Evolutionary conservation across 768 basidiomycete species (phyloP).

Genomic region (Boletus vinaceobasis): DNA sequence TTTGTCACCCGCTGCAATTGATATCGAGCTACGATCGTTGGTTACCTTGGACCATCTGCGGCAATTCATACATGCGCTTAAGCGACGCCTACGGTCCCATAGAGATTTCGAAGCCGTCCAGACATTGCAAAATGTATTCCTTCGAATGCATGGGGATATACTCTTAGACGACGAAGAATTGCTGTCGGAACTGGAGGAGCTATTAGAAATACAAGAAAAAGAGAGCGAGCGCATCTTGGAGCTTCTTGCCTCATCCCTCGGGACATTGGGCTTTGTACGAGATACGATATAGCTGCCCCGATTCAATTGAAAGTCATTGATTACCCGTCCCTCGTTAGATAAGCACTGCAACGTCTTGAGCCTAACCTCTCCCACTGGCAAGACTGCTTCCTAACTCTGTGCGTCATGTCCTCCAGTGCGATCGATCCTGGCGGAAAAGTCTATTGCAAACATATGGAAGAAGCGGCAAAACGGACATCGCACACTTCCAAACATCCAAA

Average conservation of each 20-base stretch:
- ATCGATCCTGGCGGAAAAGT: constrained; percentile 31
- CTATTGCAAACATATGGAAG: constrained; percentile 38
- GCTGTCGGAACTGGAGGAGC: constrained; percentile 47
- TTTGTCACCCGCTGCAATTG: constrained; percentile 86
- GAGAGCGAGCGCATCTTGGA: constrained; percentile 80
- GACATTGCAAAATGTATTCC: constrained; percentile 78
- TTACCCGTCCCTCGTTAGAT: constrained; percentile 16
- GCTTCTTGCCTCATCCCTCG: constrained; percentile 68
- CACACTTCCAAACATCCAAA: constrained; percentile 32
- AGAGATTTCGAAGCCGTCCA: constrained; percentile 96
- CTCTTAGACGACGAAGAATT: constrained; percentile 72
- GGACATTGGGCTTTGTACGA: constrained; percentile 73
- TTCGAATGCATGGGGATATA: constrained; percentile 80
- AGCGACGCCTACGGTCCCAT: constrained; percentile 67
- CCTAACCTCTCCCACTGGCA: neutral
- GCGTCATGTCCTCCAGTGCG: constrained; percentile 18
- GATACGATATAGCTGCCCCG: constrained; percentile 46
- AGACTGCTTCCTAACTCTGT: neutral
- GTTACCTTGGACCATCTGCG: constrained; percentile 58
- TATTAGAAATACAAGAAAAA: constrained; percentile 64
- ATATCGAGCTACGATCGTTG: constrained; percentile 85
- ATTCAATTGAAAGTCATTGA: neutral
- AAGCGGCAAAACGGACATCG: constrained; percentile 33
- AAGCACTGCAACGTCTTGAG: constrained; percentile 6
- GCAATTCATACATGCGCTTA: constrained; percentile 72